A percentile compares a stretch with the other conserved stretches of the same genome.
phyloP scores from a whole-genome alignment of 805 yeast species.

The Yamadazyma olivae region DNA sequence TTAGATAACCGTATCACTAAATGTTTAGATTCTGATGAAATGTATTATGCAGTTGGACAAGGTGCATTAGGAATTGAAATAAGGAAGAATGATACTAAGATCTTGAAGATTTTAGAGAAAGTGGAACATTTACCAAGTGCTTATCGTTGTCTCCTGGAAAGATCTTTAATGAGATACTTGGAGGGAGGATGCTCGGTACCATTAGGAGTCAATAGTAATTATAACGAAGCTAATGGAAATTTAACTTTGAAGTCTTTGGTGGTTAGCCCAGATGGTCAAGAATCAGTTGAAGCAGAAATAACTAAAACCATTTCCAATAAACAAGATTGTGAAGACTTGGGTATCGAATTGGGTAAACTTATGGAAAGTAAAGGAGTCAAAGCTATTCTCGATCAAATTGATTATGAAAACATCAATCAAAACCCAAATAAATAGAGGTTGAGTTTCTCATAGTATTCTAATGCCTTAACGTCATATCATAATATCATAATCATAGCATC shows the following conservation, averaged over 20 bases:
- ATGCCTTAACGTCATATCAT: no score
- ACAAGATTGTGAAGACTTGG: constrained; percentile 68
- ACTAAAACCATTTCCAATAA: constrained; percentile 35
- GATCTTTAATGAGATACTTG: constrained; percentile 78
- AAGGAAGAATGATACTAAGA: constrained; percentile 60
- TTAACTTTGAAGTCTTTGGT: constrained; percentile 69
- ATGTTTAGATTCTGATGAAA: constrained; percentile 66
- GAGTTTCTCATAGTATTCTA: no score
- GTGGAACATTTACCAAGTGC: constrained; percentile 68
- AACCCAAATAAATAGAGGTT: constrained; percentile 7
- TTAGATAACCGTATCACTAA: constrained; percentile 74
- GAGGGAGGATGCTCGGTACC: constrained; percentile 99
- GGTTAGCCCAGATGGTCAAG: constrained; percentile 78
- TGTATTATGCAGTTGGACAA: constrained; percentile 98
- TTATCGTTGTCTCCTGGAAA: constrained; percentile 80
- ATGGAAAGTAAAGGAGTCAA: constrained; percentile 80
- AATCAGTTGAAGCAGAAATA: constrained; percentile 58
- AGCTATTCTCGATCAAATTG: constrained; percentile 73
- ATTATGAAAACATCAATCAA: constrained; percentile 59
- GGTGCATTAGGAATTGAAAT: constrained; percentile 96
- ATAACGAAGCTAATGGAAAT: constrained; percentile 37
- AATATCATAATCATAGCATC: no score
- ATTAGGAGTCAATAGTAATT: constrained; percentile 78
- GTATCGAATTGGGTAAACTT: constrained; percentile 62
- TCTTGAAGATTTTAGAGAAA: constrained; percentile 56